Percentiles rank a stretch among this genome's conserved stretches.
phyloP scores from a whole-genome alignment of 1,284 basidiomycete species.

The Ustilago curta region DNA sequence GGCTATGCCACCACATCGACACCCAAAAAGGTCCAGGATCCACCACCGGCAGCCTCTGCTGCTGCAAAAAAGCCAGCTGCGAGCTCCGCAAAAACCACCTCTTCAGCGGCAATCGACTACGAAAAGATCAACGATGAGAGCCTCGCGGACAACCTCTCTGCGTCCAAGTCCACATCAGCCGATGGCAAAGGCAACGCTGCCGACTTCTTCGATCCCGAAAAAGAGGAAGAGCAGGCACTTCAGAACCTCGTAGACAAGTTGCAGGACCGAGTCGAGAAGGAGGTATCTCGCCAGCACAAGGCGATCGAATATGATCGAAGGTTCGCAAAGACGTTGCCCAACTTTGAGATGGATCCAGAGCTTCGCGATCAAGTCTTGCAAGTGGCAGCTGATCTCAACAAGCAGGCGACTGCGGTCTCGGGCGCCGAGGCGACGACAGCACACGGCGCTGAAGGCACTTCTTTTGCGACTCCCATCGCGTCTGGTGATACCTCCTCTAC shows the following conservation, averaged over 20 bases:
- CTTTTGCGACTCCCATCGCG: constrained; percentile 5
- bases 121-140: constrained; percentile 43
- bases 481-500: constrained; percentile 20
- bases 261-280: constrained; percentile 90
- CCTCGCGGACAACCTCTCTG: constrained; percentile 33
- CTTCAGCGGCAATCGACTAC: constrained; percentile 55
- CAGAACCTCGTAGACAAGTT: constrained; percentile 75
- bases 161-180: constrained; percentile 13
- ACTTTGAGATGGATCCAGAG: constrained; percentile 76
- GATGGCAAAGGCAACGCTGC: constrained; percentile 11
- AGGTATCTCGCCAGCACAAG: constrained; percentile 79
- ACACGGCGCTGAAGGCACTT: background rate
- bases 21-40: constrained; percentile 78
- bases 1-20: constrained; percentile 74
- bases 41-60: constrained; percentile 47
- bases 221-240: constrained; percentile 64
- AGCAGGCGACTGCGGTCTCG: constrained; percentile 70
- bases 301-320: constrained; percentile 86
- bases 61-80: constrained; percentile 66
- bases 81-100: constrained; percentile 10
- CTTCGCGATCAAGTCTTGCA: constrained; percentile 77
- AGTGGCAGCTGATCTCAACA: constrained; percentile 70
- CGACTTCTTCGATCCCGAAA: constrained; percentile 52
- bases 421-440: background rate
- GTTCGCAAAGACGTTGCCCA: constrained; percentile 77